phyloP scores from a whole-genome alignment of 306 rosid genomes.

The Geum urbanum region DNA sequence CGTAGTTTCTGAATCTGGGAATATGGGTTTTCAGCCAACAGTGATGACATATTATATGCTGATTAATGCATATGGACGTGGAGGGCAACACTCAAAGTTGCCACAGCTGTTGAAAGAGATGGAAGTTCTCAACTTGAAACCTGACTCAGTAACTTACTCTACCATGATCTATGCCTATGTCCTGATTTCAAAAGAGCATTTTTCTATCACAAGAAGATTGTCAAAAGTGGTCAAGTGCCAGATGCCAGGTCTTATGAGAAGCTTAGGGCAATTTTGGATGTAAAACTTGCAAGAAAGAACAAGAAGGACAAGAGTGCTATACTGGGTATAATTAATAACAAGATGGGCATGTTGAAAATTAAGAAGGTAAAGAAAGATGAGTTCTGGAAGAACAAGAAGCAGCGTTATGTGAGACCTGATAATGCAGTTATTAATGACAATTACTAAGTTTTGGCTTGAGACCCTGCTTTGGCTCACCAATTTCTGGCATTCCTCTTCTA shows the following conservation, averaged over 20 bases:
- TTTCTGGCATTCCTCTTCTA: background rate
- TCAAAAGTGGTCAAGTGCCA: constrained; percentile 59
- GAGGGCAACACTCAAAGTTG: constrained; percentile 71
- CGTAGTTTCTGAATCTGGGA: constrained; percentile 66
- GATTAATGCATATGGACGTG: constrained; percentile 84
- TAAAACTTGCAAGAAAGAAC: constrained; percentile 55
- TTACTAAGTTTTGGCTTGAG: background rate
- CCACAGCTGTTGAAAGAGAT: constrained; percentile 78
- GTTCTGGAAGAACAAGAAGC: constrained; percentile 78
- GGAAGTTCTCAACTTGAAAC: constrained; percentile 60
- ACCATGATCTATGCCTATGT: constrained; percentile 80
- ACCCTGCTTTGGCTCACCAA: background rate
- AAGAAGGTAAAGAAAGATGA: constrained; percentile 74
- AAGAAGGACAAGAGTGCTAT: constrained; percentile 64
- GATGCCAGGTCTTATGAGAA: constrained; percentile 61
- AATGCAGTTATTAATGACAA: background rate
- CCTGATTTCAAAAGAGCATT: constrained; percentile 66
- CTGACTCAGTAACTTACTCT: constrained; percentile 76
- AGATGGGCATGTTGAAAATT: constrained; percentile 49
- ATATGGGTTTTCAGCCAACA: constrained; percentile 68
- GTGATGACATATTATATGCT: constrained; percentile 80
- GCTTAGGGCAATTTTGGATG: constrained; percentile 61
- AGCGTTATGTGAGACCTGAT: constrained; percentile 25
- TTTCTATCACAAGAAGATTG: constrained; percentile 74
- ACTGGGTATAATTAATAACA: constrained; percentile 50